Base-by-base conservation (phyloP, 352 stramenopile species). In the Pythium scleroteichum region DNA sequence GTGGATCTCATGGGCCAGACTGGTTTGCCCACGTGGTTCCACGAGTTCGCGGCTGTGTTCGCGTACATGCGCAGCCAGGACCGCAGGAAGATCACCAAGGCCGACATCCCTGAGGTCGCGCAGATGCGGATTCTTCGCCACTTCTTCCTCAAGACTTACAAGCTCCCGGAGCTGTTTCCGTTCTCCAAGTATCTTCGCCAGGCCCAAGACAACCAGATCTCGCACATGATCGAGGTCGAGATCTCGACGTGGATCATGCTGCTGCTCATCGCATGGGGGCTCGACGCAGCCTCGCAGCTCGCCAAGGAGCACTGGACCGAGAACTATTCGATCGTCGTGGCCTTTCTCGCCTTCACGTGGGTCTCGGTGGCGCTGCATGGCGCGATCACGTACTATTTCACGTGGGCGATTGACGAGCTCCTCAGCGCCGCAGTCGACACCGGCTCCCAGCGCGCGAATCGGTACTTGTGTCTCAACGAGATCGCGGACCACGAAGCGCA, bases 151-250 rank as follows among this genome's bases (percentile, higher is more conserved):
- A 35, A 35, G 29, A 52, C 8, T 40, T 67, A 67, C 29, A 50
- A 50, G 3, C 64, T 71, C 4, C 57, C 64, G 1, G 57, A 71
- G 35, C 35, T 67, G 13, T 71, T 71, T 20, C 78, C 82, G 10
- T 92, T 88, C 61, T 75, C 75, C 61, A 92, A 92, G 65, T 92
- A 92, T 58, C 45, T 92, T 5, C 72, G 76, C 46, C 77, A 85
- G 9, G 80, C 78, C 2, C 82, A 90, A 65, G 80, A 86, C 13
- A 88, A 81, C 61, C 79, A 92, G 58, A 89, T 92, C 53, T 85
- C 72, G n/a, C 76, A 93, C 58, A 83, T 93, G 72, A 87, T 93
- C 40, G 81, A 93, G 22, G 79, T 93, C 4, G 62, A 90, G 33
- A 72, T 86, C n/a, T 82, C 76, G 5, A 88, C 78, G 66, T 93